Percentiles rank a stretch among this genome's conserved stretches.
Conservation (phyloP, 1,284 basidiomycete genomes). For the Ganoderma meredithae region DNA sequence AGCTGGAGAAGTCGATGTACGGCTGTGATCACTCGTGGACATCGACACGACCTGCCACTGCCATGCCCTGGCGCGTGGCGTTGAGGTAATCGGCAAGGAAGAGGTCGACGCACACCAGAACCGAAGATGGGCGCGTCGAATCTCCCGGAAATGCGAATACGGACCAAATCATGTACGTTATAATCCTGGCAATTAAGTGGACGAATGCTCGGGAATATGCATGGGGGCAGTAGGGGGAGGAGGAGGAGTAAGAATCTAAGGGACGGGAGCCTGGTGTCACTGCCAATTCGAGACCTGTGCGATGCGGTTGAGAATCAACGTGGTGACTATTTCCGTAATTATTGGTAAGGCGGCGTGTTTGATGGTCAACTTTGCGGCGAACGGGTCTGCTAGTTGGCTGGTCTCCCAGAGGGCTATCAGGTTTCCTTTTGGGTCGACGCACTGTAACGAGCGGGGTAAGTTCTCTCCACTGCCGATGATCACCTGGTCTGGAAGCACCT, state of each 20-base stretch:
- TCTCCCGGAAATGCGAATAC: conserved; percentile 26
- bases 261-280: conserved; percentile 22
- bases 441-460: conserved; percentile 47
- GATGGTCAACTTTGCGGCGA: conserved; percentile 65
- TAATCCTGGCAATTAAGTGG: conserved; percentile 29
- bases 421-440: conserved; percentile 60
- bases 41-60: conserved; percentile 21
- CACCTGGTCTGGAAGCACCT: conserved; percentile 50
- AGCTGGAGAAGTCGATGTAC: conserved; percentile 22
- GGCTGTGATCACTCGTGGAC: conserved; percentile 25
- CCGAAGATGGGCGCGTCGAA: conserved; percentile 16
- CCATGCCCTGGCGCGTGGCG: conserved; percentile 17
- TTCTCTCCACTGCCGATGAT: background rate
- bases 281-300: conserved; percentile 62
- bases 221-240: conserved; percentile 2
- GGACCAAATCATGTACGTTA: conserved; percentile 35
- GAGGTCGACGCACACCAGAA: conserved; percentile 11
- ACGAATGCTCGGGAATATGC: conserved; percentile 24
- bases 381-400: conserved; percentile 60
- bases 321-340: conserved; percentile 77
- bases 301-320: conserved; percentile 73
- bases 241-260: conserved; percentile 1
- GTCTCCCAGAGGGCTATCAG: conserved; percentile 70
- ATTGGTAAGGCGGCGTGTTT: conserved; percentile 60
- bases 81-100: conserved; percentile 26